Conservation (phyloP, 345 rosid species). For the Turnera subulata region DNA sequence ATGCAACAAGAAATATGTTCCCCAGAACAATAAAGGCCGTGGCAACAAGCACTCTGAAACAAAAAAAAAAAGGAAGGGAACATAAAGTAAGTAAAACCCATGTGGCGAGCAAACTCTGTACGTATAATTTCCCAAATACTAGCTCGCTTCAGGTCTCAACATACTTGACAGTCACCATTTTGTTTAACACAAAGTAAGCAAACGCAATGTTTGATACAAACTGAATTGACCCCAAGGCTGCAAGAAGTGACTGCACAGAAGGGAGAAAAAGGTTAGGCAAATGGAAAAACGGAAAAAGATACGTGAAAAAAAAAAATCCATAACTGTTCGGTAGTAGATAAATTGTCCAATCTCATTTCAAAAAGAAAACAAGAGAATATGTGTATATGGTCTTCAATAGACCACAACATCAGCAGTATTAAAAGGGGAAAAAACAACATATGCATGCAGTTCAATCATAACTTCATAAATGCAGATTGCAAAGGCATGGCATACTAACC, state of each 20-base stretch:
- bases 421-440: not conserved
- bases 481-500: conserved; percentile 41
- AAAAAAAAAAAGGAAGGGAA: conserved; percentile 14
- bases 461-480: not conserved
- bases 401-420: too few relatives aligned
- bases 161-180: conserved; percentile 92
- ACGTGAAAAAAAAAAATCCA: conserved; percentile 5
- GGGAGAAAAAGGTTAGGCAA: conserved; percentile 9
- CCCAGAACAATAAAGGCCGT: conserved; percentile 95
- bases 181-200: conserved; percentile 82
- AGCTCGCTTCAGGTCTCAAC: conserved; percentile 37
- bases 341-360: not conserved
- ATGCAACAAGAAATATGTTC: conserved; percentile 88
- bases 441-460: not conserved
- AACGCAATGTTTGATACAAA: conserved; percentile 96
- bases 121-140: conserved; percentile 7
- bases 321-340: not conserved
- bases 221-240: conserved; percentile 97
- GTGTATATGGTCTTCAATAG: too few relatives aligned
- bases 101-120: not conserved
- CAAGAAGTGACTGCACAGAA: conserved; percentile 86
- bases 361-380: too few relatives aligned
- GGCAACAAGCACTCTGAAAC: conserved; percentile 75
- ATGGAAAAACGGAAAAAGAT: not conserved
- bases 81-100: conserved; percentile 2